phyloP scores from a whole-genome alignment of 2,329 filamentous ascomycete species.

The Stagonosporopsis rhizophila region DNA sequence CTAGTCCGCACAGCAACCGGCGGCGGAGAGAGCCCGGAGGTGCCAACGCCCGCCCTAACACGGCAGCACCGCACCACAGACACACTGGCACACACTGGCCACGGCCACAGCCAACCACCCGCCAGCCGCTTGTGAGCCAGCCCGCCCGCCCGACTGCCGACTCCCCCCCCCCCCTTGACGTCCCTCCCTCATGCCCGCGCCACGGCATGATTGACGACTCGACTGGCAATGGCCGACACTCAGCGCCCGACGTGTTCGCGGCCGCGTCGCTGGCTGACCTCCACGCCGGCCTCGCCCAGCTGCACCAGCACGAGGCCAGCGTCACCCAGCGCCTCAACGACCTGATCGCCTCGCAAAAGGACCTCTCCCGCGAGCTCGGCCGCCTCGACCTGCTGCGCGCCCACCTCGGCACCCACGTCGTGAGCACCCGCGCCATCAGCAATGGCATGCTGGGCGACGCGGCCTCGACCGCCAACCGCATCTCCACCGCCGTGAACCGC shows the following conservation, averaged over 20 bases:
- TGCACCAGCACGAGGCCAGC: conserved; percentile 76
- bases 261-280: conserved; percentile 81
- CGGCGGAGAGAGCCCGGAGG: too few species aligned
- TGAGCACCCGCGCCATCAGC: conserved; percentile 81
- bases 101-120: conserved; percentile 29
- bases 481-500: conserved; percentile 84
- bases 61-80: too few species aligned
- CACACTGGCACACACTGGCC: too few species aligned
- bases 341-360: conserved; percentile 81
- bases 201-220: conserved; percentile 20
- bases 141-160: neutral
- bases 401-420: conserved; percentile 84
- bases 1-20: too few species aligned
- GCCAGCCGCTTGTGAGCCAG: neutral
- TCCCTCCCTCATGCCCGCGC: conserved; percentile 10
- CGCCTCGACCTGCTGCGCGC: conserved; percentile 89
- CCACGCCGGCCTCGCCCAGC: conserved; percentile 74
- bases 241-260: conserved; percentile 62
- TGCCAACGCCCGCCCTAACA: too few species aligned
- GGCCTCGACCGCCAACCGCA: conserved; percentile 81
- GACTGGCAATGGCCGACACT: conserved; percentile 21
- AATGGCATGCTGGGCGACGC: conserved; percentile 90
- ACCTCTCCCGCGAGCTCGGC: conserved; percentile 84
- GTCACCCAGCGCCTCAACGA: conserved; percentile 78
- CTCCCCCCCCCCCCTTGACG: too few species aligned